Conservation (phyloP, 257 asterid species). For the Leonotis leonurus region DNA sequence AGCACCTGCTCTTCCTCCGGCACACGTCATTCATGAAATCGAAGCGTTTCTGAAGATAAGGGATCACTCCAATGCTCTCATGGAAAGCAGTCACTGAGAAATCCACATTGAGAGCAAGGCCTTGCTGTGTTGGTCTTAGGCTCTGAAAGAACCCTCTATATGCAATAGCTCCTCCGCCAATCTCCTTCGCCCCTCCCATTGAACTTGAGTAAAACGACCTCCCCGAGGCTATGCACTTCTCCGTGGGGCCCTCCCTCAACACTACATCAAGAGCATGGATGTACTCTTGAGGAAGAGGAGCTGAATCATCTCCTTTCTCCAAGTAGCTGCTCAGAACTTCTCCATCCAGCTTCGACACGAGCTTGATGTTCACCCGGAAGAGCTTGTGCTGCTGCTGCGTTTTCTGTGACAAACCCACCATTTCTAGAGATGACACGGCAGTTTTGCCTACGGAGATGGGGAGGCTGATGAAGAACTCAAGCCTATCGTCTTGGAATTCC, state of each 20-base stretch:
- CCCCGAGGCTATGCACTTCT: slow-evolving; percentile 60
- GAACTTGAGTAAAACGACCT: slow-evolving; percentile 61
- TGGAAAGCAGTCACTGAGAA: slow-evolving; percentile 92
- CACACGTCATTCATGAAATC: slow-evolving; percentile 50
- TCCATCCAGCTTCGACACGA: slow-evolving; percentile 80
- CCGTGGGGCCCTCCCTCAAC: slow-evolving; percentile 55
- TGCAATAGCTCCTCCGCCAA: slow-evolving; percentile 90
- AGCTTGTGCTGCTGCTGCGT: slow-evolving; percentile 36
- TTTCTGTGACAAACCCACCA: slow-evolving; percentile 9
- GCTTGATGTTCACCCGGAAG: slow-evolving; percentile 63
- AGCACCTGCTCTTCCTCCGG: slow-evolving; percentile 29
- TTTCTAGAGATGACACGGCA: neutral
- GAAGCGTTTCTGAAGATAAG: slow-evolving; percentile 64
- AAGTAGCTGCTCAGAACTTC: slow-evolving; percentile 39
- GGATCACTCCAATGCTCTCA: slow-evolving; percentile 82
- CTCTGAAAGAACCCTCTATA: slow-evolving; percentile 91
- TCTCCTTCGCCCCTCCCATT: slow-evolving; percentile 71
- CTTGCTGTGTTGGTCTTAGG: slow-evolving; percentile 87
- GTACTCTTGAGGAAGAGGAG: slow-evolving; percentile 86
- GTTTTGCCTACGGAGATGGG: slow-evolving; percentile 33
- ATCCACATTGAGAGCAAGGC: slow-evolving; percentile 85
- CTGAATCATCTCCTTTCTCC: slow-evolving; percentile 37
- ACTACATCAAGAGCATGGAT: slow-evolving; percentile 91
- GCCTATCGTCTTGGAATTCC: slow-evolving; percentile 57
- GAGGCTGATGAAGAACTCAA: slow-evolving; percentile 60